Evolutionary conservation across 2,329 filamentous ascomycete species (phyloP), one percentile per base, ranked within the genome.

Genomic region (Thermothelomyces thermophilus): DNA sequence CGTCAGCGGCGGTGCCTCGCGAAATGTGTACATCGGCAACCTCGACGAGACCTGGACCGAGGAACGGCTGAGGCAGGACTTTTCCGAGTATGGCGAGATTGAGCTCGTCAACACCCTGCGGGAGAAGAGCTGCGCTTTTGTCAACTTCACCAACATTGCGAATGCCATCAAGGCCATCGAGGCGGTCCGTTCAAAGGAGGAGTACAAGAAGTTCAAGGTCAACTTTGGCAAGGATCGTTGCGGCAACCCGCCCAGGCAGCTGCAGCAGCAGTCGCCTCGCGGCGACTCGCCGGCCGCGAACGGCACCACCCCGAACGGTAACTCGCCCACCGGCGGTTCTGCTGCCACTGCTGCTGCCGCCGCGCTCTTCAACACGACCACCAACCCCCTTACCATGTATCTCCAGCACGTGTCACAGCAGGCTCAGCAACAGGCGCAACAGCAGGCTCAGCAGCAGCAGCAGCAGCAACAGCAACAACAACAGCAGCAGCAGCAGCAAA

Each of bases 141-240:
- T 98, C 67, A 98, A 98, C 73, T 98, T 98, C 68, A 98, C 93
- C 65, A 98, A 98, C 73, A 98, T 98, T 66, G 93, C 93, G 65
- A 98, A 98, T 62, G 93, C 93, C 44, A 98, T 98, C 76, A 98
- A 98, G 75, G 93, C 93, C 1, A 98, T 98, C 58, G 93, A 98
- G 70, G 93, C 90, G 19, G 83, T 98, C 57, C 83, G 93, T 51
- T 87, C 90, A 64, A 90, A 90, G 65, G 93, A 97, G 37, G 93
- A 98, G 64, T 98, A 98, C 77, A 88, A 84, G 70, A 84, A 93
- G 62, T 98, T 98, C 82, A 98, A 98, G 79, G 91, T 98, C 68
- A 98, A 98, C 74, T 98, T 98, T 66, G 93, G 93, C 70, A 98
- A 98, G 74, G 93, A 98, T 66, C 84, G 93, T 50, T 98, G 93